These are phyloP conservation scores for Blastobotrys aristatus DNA, from an alignment of 1,139 yeast genomes.

Conservation along the genomic window DNA sequence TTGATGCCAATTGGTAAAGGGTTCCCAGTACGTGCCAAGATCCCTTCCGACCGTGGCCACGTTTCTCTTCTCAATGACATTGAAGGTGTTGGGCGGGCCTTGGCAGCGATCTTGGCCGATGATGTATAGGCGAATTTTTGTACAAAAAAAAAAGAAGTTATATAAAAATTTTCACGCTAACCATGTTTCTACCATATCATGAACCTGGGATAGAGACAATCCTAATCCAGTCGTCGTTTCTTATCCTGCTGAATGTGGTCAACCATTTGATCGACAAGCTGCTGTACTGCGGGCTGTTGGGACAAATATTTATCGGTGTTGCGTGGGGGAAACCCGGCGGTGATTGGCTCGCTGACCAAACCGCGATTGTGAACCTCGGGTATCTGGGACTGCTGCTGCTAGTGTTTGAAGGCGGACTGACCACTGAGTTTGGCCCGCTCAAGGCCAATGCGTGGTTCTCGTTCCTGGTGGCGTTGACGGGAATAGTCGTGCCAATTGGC, in stretches of 20 bases:
- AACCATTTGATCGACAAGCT: neutral
- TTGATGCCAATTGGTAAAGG: slow-evolving; percentile 72
- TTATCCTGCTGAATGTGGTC: slow-evolving; percentile 3
- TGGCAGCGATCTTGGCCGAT: slow-evolving; percentile 45
- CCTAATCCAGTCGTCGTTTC: slow-evolving; percentile 1
- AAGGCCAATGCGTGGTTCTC: slow-evolving; percentile 6
- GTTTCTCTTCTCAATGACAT: slow-evolving; percentile 73
- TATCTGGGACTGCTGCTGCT: slow-evolving; percentile 7
- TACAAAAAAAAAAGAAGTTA: no score
- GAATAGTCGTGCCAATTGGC: slow-evolving; percentile 8
- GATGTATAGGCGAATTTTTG: neutral
- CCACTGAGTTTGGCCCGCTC: neutral
- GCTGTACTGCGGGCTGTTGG: slow-evolving; percentile 10
- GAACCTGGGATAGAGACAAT: slow-evolving; percentile 6
- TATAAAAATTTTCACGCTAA: no score
- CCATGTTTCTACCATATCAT: slow-evolving; percentile 6
- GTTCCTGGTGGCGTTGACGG: slow-evolving; percentile 6
- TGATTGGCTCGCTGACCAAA: slow-evolving; percentile 1
- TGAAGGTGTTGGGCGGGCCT: slow-evolving; percentile 64
- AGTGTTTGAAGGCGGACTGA: slow-evolving; percentile 10
- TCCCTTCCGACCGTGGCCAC: slow-evolving; percentile 66
- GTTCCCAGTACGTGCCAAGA: slow-evolving; percentile 61
- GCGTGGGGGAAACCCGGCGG: slow-evolving; percentile 10
- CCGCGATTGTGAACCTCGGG: slow-evolving; percentile 6
- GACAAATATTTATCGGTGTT: slow-evolving; percentile 8